These are phyloP conservation scores for Boletus semigastroideus DNA, from an alignment of 1,284 basidiomycete species.

Conservation along the genomic window DNA sequence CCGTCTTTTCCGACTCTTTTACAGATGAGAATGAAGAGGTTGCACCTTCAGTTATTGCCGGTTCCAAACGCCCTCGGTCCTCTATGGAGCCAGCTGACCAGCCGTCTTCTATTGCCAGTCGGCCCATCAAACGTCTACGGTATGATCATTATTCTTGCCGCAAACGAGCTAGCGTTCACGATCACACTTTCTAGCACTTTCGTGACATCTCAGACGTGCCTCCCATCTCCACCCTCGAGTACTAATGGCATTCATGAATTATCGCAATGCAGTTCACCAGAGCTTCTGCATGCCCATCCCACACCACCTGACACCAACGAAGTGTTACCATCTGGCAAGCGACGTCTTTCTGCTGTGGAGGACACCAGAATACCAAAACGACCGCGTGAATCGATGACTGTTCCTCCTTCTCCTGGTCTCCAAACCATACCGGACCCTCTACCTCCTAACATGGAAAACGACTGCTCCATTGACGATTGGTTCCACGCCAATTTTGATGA, in stretches of 20 bases:
- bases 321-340: slow-evolving; percentile 24
- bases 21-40: slow-evolving; percentile 14
- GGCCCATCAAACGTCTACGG: slow-evolving; percentile 30
- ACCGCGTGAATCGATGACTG: slow-evolving; percentile 14
- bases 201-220: not conserved
- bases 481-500: slow-evolving; percentile 21
- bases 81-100: slow-evolving; percentile 5
- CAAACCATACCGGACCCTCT: slow-evolving; percentile 33
- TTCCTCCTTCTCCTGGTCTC: slow-evolving; percentile 10
- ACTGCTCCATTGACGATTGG: slow-evolving; percentile 30
- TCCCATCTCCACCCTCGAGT: slow-evolving; percentile 27
- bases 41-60: slow-evolving; percentile 15
- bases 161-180: not conserved
- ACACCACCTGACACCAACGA: not conserved
- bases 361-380: slow-evolving; percentile 19
- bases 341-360: slow-evolving; percentile 34
- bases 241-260: slow-evolving; percentile 1
- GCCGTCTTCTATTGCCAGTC: not conserved
- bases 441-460: slow-evolving; percentile 13
- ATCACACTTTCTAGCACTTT: slow-evolving; percentile 3
- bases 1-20: not conserved
- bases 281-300: not conserved
- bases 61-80: slow-evolving; percentile 23
- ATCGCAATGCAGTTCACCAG: not conserved
- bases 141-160: not conserved